These are phyloP conservation scores for Colletotrichum sansevieriae DNA, from an alignment of 2,329 filamentous ascomycete species.

Conservation along the genomic window DNA sequence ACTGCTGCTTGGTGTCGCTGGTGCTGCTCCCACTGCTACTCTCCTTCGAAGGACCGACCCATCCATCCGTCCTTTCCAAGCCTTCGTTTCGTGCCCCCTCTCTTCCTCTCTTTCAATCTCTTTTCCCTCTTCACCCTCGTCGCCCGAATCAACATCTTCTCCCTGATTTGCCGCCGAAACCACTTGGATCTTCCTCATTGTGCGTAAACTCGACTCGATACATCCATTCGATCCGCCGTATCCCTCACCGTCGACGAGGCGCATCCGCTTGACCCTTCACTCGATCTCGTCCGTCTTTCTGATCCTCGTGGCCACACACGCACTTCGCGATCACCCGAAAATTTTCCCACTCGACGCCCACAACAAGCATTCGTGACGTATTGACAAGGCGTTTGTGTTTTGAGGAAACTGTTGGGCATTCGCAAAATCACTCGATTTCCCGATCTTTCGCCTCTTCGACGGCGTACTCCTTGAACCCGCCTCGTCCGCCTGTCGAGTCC, in stretches of 20 bases:
- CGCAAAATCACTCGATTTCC: slow-evolving; percentile 4
- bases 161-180: slow-evolving; percentile 37
- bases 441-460: slow-evolving; percentile 20
- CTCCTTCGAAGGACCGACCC: slow-evolving; percentile 38
- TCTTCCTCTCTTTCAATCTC: slow-evolving; percentile 43
- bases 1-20: slow-evolving; percentile 22
- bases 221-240: slow-evolving; percentile 43
- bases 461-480: slow-evolving; percentile 16
- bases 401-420: not conserved
- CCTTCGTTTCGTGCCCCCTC: slow-evolving; percentile 43
- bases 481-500: slow-evolving; percentile 25
- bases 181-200: slow-evolving; percentile 32
- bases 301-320: slow-evolving; percentile 42
- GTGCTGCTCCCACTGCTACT: slow-evolving; percentile 21
- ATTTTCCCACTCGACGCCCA: slow-evolving; percentile 35
- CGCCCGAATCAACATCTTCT: slow-evolving; percentile 33
- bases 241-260: slow-evolving; percentile 49
- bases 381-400: not conserved
- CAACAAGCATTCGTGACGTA: slow-evolving; percentile 20
- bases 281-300: slow-evolving; percentile 43
- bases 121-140: slow-evolving; percentile 37
- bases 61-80: slow-evolving; percentile 38
- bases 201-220: slow-evolving; percentile 38
- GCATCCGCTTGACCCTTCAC: slow-evolving; percentile 45
- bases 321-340: slow-evolving; percentile 42